Evolutionary conservation across 176 grass and related monocot genomes (phyloP).

Genomic region (Lolium perenne): DNA sequence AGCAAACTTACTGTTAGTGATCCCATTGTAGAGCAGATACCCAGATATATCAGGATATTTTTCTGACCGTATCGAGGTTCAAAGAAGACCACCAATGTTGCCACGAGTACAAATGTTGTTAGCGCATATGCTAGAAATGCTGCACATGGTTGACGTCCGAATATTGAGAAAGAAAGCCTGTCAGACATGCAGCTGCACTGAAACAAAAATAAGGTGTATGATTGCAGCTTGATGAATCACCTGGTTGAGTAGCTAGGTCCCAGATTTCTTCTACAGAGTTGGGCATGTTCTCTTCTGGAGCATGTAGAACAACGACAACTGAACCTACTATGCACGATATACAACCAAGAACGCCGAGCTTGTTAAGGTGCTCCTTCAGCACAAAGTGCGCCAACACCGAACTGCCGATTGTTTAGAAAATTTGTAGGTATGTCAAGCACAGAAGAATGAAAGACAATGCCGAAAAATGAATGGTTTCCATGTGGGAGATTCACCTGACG

Average conservation of each 20-base stretch:
- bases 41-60: conserved; percentile 91
- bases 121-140: conserved; percentile 77
- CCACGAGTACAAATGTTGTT: conserved; percentile 62
- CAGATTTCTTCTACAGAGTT: conserved; percentile 88
- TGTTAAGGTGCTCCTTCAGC: conserved; percentile 80
- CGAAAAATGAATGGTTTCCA: background rate
- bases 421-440: background rate
- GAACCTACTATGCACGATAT: conserved; percentile 92
- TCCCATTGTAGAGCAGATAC: conserved; percentile 94
- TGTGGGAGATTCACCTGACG: conserved; percentile 60
- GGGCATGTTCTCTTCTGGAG: conserved; percentile 76
- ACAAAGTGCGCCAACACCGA: conserved; percentile 85
- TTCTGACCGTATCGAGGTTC: conserved; percentile 92
- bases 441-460: background rate
- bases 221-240: conserved; percentile 27
- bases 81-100: conserved; percentile 64
- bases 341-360: conserved; percentile 83
- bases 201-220: background rate
- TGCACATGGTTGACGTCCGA: conserved; percentile 44
- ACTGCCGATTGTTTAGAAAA: conserved; percentile 43
- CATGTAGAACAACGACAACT: conserved; percentile 89
- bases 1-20: conserved; percentile 79
- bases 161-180: conserved; percentile 25
- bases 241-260: conserved; percentile 88
- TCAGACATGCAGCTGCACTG: conserved; percentile 10